Conservation (phyloP, 1,284 basidiomycete species). For the Cutaneotrichosporon sp. region DNA sequence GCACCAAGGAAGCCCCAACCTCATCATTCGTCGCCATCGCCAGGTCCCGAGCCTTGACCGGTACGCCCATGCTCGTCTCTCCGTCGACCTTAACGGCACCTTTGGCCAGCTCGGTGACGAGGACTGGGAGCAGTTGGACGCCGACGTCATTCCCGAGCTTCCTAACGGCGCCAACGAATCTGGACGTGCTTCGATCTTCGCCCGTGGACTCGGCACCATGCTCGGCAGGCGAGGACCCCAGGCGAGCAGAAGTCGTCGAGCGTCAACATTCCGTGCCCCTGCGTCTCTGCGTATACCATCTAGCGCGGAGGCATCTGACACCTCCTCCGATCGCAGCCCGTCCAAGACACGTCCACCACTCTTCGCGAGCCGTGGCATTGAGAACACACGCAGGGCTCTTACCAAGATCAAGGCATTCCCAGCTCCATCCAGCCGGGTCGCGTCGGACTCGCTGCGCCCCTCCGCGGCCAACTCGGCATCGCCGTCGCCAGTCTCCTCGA, state of each 20-base stretch:
- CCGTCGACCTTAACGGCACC: slow-evolving; percentile 39
- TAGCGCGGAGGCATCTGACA: slow-evolving; percentile 19
- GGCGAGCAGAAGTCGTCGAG: slow-evolving; percentile 15
- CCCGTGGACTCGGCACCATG: slow-evolving; percentile 18
- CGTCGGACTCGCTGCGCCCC: slow-evolving; percentile 1
- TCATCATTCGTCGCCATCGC: slow-evolving; percentile 20
- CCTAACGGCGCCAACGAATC: slow-evolving; percentile 27
- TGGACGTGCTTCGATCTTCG: slow-evolving; percentile 21
- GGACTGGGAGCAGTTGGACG: slow-evolving; percentile 33
- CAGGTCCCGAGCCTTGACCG: slow-evolving; percentile 15
- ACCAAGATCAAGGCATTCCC: slow-evolving; percentile 36
- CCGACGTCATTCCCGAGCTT: slow-evolving; percentile 14
- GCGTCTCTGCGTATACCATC: slow-evolving; percentile 12
- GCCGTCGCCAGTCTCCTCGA: slow-evolving; percentile 9
- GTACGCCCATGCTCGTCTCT: slow-evolving; percentile 23
- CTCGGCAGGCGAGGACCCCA: slow-evolving; percentile 29
- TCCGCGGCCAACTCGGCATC: not conserved
- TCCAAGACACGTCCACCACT: slow-evolving; percentile 12
- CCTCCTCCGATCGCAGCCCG: slow-evolving; percentile 8
- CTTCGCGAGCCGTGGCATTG: slow-evolving; percentile 22
- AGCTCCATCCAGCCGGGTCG: slow-evolving; percentile 5
- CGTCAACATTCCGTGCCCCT: slow-evolving; percentile 17
- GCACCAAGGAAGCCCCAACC: slow-evolving; percentile 13
- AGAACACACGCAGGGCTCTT: slow-evolving; percentile 32
- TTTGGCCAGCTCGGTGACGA: slow-evolving; percentile 32